Conservation (phyloP, 2,329 filamentous ascomycete species). For the Sporothrix variecibatus region DNA sequence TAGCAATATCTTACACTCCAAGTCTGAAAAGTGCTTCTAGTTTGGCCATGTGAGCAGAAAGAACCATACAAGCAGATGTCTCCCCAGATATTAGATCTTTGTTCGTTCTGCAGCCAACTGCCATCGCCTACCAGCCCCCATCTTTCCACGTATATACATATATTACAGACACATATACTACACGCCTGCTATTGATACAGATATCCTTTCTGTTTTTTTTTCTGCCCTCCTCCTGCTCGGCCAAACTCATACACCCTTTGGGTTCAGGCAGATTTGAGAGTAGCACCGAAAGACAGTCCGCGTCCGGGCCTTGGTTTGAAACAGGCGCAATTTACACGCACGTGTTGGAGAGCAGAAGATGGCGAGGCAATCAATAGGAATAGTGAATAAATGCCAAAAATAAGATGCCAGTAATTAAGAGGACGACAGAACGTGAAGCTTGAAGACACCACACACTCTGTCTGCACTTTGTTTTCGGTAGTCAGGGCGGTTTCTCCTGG, state of each 20-base stretch:
- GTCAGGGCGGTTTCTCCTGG: slow-evolving; percentile 17
- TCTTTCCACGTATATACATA: neutral
- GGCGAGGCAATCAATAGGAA: neutral
- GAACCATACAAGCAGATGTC: neutral
- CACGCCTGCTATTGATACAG: neutral
- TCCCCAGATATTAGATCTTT: neutral
- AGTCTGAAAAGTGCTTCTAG: neutral
- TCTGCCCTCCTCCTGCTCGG: neutral
- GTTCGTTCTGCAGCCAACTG: neutral
- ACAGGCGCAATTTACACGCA: slow-evolving; percentile 21
- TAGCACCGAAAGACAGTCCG: slow-evolving; percentile 25
- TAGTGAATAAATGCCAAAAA: neutral
- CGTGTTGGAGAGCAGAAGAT: slow-evolving; percentile 16
- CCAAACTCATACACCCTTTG: slow-evolving; percentile 6
- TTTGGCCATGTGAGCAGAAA: neutral
- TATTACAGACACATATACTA: neutral
- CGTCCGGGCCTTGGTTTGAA: slow-evolving; percentile 22
- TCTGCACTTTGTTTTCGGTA: slow-evolving; percentile 17
- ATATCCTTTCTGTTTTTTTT: neutral
- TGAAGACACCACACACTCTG: neutral
- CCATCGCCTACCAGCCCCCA: neutral
- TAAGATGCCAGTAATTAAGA: neutral
- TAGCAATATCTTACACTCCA: neutral
- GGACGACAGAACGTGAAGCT: neutral
- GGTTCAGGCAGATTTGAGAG: slow-evolving; percentile 25